Evolutionary conservation across 164 flowering plant species (phyloP).

Genomic region (Vitis rupestris): DNA sequence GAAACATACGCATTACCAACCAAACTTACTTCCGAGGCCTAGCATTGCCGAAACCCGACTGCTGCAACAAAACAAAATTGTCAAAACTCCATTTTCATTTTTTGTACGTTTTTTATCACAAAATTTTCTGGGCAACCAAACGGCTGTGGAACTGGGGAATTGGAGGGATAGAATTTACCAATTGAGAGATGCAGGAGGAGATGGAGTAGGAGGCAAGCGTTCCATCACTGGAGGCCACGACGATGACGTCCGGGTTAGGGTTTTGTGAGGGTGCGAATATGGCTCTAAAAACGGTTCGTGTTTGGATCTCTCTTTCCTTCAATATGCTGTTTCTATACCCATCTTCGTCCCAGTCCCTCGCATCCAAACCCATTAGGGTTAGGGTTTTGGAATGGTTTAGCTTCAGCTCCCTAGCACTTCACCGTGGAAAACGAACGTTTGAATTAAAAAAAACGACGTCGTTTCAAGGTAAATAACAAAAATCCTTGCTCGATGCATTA

Average conservation of each 20-base stretch:
- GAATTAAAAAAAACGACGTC: no score
- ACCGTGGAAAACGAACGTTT: no score
- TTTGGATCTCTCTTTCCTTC: conserved; percentile 56
- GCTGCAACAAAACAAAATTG: conserved; percentile 32
- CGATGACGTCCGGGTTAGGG: conserved; percentile 62
- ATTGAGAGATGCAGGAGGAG: conserved; percentile 52
- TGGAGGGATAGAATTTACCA: conserved; percentile 24
- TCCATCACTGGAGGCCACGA: conserved; percentile 90
- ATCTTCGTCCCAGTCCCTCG: conserved; percentile 78
- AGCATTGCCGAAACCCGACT: conserved; percentile 25
- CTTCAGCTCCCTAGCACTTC: no score
- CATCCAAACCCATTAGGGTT: conserved; percentile 49
- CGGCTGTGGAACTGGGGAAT: neutral
- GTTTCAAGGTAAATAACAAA: no score
- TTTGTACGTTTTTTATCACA: no score
- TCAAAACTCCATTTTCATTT: neutral
- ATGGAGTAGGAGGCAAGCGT: conserved; percentile 82
- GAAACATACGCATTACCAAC: neutral
- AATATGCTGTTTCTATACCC: conserved; percentile 60
- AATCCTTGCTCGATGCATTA: no score
- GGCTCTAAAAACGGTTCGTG: conserved; percentile 80
- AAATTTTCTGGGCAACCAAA: neutral
- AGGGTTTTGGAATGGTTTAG: neutral
- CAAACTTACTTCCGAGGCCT: conserved; percentile 46
- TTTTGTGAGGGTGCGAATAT: conserved; percentile 64